Conservation (phyloP, 1,284 basidiomycete genomes). For the Cryptococcus jaspeensis region DNA sequence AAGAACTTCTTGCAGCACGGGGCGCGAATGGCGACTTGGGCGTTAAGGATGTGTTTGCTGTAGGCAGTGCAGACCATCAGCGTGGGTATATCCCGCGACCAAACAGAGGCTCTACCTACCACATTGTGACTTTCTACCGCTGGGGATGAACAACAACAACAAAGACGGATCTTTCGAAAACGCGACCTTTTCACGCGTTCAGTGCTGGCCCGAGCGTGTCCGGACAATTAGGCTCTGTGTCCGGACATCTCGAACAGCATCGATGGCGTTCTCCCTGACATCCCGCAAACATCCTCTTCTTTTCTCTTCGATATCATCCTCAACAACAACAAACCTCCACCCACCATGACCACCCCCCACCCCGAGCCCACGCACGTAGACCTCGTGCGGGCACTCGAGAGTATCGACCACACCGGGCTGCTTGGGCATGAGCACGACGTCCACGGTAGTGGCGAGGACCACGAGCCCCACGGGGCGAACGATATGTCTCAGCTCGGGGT, state of each 20-base stretch:
- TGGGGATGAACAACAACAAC: not conserved
- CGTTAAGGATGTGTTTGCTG: conserved; percentile 91
- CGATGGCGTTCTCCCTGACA: too few relatives aligned
- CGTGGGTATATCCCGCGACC: not conserved
- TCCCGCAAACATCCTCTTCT: too few relatives aligned
- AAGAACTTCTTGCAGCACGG: conserved; percentile 95
- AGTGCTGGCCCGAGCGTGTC: too few relatives aligned
- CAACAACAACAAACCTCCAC: too few relatives aligned
- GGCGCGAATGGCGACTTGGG: conserved; percentile 87
- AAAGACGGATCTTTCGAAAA: too few relatives aligned
- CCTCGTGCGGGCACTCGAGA: conserved; percentile 15
- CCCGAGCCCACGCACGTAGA: conserved; percentile 6
- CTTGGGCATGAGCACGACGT: conserved; percentile 3
- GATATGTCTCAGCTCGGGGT: not conserved
- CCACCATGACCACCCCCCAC: too few relatives aligned
- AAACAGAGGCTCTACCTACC: conserved; percentile 1
- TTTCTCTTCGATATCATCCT: too few relatives aligned
- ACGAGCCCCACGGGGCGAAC: not conserved
- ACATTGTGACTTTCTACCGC: conserved; percentile 1
- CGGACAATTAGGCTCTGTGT: too few relatives aligned
- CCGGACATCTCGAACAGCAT: too few relatives aligned
- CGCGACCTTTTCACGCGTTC: too few relatives aligned
- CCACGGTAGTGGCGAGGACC: not conserved
- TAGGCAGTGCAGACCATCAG: not conserved
- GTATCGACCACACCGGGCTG: conserved; percentile 11